Evolutionary conservation across 1,284 basidiomycete species (phyloP).

Genomic region (Stygiomarasmius scandens): DNA sequence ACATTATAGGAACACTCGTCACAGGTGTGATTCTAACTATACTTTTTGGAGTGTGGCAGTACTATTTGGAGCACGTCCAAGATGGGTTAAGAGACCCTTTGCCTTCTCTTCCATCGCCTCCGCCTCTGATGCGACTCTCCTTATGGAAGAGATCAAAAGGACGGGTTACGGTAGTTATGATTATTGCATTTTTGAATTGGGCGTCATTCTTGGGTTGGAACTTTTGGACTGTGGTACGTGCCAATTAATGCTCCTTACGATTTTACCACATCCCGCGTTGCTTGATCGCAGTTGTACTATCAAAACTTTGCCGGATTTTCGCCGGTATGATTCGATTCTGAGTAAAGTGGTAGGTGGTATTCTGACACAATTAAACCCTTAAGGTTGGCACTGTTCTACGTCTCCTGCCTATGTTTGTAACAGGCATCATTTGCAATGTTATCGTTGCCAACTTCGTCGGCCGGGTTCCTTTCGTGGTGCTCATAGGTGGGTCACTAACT

Average conservation of each 20-base stretch:
- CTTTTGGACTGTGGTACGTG: conserved; percentile 57
- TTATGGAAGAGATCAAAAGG: conserved; percentile 74
- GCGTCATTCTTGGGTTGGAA: conserved; percentile 59
- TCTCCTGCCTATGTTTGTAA: conserved; percentile 76
- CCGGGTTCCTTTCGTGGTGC: conserved; percentile 54
- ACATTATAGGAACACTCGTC: conserved; percentile 66
- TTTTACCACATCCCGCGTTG: no score
- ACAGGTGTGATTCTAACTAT: conserved; percentile 61
- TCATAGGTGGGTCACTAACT: conserved; percentile 48
- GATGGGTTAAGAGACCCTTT: conserved; percentile 32
- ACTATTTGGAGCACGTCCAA: conserved; percentile 54
- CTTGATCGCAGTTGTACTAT: conserved; percentile 60
- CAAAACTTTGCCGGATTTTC: conserved; percentile 59
- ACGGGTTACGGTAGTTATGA: conserved; percentile 65
- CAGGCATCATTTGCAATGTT: conserved; percentile 70
- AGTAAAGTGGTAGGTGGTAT: no score
- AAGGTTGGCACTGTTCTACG: conserved; percentile 77
- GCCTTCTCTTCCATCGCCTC: conserved; percentile 43
- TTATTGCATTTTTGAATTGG: conserved; percentile 73
- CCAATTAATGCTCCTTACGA: not conserved
- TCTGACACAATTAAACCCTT: no score
- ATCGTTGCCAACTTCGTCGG: conserved; percentile 66
- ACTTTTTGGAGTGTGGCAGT: conserved; percentile 72
- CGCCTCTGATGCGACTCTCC: conserved; percentile 72
- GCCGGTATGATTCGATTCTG: no score